These are phyloP conservation scores for Vigna angularis DNA, from an alignment of 306 rosid species.

Conservation along the genomic window DNA sequence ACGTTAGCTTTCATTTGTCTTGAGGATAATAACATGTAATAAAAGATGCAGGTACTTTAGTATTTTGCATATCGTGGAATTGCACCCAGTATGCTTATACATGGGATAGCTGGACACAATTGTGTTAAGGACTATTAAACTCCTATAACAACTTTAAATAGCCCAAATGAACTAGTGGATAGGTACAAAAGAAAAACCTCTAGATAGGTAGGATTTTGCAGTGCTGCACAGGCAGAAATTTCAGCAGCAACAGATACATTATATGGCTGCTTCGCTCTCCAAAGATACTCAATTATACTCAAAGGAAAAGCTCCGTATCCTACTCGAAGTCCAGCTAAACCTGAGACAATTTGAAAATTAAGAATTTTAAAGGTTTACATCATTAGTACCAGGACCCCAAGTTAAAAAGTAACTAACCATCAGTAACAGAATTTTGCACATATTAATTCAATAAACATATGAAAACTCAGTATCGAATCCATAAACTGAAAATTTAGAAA, in stretches of 20 bases:
- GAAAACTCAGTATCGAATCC: slow-evolving; percentile 29
- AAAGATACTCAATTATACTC: slow-evolving; percentile 83
- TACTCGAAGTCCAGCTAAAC: slow-evolving; percentile 98
- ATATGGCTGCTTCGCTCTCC: slow-evolving; percentile 99
- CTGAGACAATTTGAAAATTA: slow-evolving; percentile 55
- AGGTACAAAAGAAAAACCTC: slow-evolving; percentile 57
- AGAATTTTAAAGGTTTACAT: slow-evolving; percentile 20
- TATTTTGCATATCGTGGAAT: not conserved
- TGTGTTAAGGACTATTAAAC: not conserved
- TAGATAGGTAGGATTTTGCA: slow-evolving; percentile 84
- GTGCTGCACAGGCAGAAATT: slow-evolving; percentile 83
- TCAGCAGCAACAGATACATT: slow-evolving; percentile 98
- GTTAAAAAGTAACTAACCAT: not conserved
- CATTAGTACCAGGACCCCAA: slow-evolving; percentile 23
- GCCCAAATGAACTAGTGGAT: too few relatives aligned
- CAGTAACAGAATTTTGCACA: not conserved
- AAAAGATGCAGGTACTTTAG: not conserved
- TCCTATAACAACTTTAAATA: not conserved
- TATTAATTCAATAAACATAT: not conserved
- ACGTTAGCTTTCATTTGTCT: slow-evolving; percentile 41
- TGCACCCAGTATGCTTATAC: not conserved
- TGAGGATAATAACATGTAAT: slow-evolving; percentile 16
- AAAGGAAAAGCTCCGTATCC: slow-evolving; percentile 98
- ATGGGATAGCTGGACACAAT: not conserved
- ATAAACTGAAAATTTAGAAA: not conserved